Evolutionary conservation across 352 stramenopile genomes (phyloP), one percentile per base, ranked within the genome.

Genomic region (Halophytophthora polymorphica): DNA sequence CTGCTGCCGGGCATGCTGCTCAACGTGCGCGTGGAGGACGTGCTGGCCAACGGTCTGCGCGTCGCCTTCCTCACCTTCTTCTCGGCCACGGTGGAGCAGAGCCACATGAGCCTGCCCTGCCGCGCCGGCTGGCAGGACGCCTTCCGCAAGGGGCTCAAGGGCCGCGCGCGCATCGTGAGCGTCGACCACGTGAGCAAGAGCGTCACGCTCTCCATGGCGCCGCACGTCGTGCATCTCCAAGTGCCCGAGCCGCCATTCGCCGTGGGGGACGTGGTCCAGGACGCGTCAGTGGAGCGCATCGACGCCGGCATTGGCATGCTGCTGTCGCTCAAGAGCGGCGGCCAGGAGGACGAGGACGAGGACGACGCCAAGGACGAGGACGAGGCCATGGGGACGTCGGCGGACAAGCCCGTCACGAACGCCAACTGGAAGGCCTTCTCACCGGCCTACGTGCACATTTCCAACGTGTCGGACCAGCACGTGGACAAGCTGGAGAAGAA

Each of bases 1-100:
- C 68, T 98, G 15, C 60, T 87, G 40, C 93, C 94, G 4, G 95
- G 95, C 12, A 97, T 96, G 89, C 64, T 98, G 53, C 73, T 97
- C 3, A 92, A 97, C 60, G 83, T 95, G 18, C 86, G 84, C 37
- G 85, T 98, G 8, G 93, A 98, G 50, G 82, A 94, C 14, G 82
- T 95, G 31, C 66, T 96, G 45, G 62, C 73, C 47, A 96, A 95
- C 53, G 86, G 87, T 1, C 70, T 96, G 18, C 73, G 69, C 28
- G 86, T 96, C 51, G 93, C 88, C 56, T 96, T 95, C 47, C 78
- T 96, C 38, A 90, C 77, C 12, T 95, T 93, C 50, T 96, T 96
- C 60, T 73, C 67, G 29, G 87, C 81, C 19, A 92, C 81, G 2
- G 85, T 96, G 17, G 87, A 96, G 65, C 82, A 93, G 44, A 92